phyloP scores from a whole-genome alignment of 2,329 filamentous ascomycete species.

The Phyllosticta capitalensis region DNA sequence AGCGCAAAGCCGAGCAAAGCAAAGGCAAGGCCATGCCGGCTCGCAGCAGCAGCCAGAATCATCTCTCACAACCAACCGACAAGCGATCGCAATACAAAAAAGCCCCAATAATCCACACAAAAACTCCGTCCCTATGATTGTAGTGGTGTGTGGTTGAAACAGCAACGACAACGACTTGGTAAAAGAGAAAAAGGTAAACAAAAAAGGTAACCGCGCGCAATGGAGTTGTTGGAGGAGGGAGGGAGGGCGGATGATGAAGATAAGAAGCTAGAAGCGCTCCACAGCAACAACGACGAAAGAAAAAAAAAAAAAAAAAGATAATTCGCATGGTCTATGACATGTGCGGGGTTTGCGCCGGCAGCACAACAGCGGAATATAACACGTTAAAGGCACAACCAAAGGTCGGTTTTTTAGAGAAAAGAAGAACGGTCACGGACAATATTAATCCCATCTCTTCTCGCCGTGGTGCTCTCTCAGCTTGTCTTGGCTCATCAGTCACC shows the following conservation, averaged over 20 bases:
- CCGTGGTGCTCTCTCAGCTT: conserved; percentile 8
- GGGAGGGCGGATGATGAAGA: not conserved
- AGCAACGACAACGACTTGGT: conserved; percentile 3
- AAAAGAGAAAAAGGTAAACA: not conserved
- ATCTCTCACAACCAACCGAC: no score
- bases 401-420: no score
- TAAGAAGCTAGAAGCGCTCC: not conserved
- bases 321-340: conserved; percentile 8
- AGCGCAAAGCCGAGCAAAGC: no score
- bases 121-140: not conserved
- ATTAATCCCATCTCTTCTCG: conserved; percentile 9
- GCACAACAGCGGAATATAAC: not conserved
- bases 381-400: conserved; percentile 1
- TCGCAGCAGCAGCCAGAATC: no score
- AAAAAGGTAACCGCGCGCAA: no score
- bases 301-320: no score
- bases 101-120: not conserved
- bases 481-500: no score
- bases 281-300: not conserved
- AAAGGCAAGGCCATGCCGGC: no score
- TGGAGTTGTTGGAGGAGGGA: not conserved
- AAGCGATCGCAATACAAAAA: no score
- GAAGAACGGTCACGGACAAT: not conserved
- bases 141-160: not conserved
- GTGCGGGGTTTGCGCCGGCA: no score